Conservation (phyloP, 768 basidiomycete species). For the Boletus barrowsii region DNA sequence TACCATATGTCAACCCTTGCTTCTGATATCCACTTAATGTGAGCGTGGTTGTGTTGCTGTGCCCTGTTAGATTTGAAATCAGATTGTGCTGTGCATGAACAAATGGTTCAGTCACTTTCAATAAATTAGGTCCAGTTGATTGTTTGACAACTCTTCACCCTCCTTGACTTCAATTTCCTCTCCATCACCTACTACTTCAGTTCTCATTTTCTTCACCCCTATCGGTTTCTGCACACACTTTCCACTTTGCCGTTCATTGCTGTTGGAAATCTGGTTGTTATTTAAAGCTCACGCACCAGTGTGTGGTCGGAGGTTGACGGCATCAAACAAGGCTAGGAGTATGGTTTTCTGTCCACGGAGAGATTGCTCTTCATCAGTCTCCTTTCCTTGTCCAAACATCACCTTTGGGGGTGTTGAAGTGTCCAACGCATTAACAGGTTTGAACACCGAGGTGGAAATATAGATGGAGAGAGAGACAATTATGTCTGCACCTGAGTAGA, state of each 20-base stretch:
- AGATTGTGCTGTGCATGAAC: background rate
- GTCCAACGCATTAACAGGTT: constrained; percentile 36
- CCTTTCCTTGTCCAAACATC: constrained; percentile 73
- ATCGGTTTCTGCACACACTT: constrained; percentile 36
- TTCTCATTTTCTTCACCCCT: constrained; percentile 41
- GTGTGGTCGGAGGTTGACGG: constrained; percentile 66
- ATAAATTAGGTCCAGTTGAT: constrained; percentile 81
- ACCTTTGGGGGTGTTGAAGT: constrained; percentile 25
- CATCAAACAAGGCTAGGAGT: constrained; percentile 69
- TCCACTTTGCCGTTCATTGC: constrained; percentile 38
- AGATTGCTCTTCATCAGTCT: constrained; percentile 74
- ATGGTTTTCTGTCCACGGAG: constrained; percentile 79
- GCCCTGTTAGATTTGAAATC: constrained; percentile 50
- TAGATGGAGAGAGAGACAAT: constrained; percentile 75
- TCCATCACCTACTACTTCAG: constrained; percentile 73
- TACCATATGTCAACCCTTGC: constrained; percentile 73
- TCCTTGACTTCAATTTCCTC: constrained; percentile 86
- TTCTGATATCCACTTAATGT: constrained; percentile 87
- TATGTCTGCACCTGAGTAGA: constrained; percentile 74
- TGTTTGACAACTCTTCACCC: constrained; percentile 75
- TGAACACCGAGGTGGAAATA: constrained; percentile 68
- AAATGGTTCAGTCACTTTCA: constrained; percentile 53
- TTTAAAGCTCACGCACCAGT: constrained; percentile 38
- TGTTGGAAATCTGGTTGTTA: constrained; percentile 28
- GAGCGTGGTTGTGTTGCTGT: constrained; percentile 73